Percentiles rank a stretch among this genome's conserved stretches.
Conservation (phyloP, 441 rosid genomes). For the Lepidium campestre region DNA sequence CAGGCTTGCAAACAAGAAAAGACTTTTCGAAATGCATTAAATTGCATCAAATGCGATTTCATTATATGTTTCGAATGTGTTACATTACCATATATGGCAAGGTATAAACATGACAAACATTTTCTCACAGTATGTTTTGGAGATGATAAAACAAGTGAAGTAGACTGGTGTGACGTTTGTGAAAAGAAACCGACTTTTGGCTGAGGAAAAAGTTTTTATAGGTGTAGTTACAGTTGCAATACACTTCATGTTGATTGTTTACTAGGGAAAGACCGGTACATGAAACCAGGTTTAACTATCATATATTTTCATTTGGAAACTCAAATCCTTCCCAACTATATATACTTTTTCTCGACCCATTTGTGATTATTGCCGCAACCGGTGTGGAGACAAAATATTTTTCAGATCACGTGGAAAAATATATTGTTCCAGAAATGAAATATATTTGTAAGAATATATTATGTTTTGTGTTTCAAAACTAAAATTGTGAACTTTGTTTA, state of each 20-base stretch:
- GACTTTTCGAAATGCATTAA: too few relatives aligned
- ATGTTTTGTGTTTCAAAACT: too few relatives aligned
- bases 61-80: too few relatives aligned
- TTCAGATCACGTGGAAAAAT: not conserved
- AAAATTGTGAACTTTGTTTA: too few relatives aligned
- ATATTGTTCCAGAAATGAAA: too few relatives aligned
- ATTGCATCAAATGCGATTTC: not conserved
- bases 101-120: too few relatives aligned
- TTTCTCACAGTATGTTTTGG: too few relatives aligned
- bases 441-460: too few relatives aligned
- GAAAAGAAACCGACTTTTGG: not conserved
- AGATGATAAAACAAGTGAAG: too few relatives aligned
- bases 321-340: not conserved
- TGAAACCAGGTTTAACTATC: not conserved
- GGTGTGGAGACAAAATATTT: not conserved
- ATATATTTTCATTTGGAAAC: rapidly evolving
- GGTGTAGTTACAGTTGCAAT: not conserved
- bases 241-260: not conserved
- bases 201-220: not conserved
- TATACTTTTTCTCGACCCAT: not conserved
- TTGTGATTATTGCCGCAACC: not conserved
- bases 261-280: not conserved
- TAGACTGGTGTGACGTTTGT: too few relatives aligned
- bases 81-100: too few relatives aligned
- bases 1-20: too few relatives aligned